Evolutionary conservation across 176 grass and related monocot species (phyloP).

Genomic region (Sorghum bicolor): DNA sequence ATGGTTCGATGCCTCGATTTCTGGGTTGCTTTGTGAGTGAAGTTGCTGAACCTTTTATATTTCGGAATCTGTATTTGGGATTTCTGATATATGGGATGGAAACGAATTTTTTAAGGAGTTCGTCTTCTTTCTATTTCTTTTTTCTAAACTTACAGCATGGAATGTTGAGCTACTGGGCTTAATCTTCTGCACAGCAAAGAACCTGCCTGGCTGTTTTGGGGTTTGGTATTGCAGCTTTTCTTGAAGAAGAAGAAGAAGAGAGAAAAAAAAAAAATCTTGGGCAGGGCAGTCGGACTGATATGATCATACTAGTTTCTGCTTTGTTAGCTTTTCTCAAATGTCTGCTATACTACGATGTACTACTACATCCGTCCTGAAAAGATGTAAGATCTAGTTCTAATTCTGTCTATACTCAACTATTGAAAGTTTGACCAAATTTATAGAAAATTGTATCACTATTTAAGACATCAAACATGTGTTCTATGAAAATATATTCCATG

Average conservation of each 20-base stretch:
- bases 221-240: slow-evolving; percentile 22
- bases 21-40: slow-evolving; percentile 21
- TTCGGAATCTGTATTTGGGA: slow-evolving; percentile 11
- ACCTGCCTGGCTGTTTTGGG: slow-evolving; percentile 9
- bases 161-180: not conserved
- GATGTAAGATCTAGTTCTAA: too few relatives aligned
- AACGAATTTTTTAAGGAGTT: not conserved
- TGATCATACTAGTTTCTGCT: not conserved
- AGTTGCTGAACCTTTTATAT: slow-evolving; percentile 11
- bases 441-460: too few relatives aligned
- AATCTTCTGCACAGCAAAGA: not conserved
- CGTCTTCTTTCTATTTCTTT: not conserved
- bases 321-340: not conserved
- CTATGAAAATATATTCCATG: too few relatives aligned
- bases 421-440: too few relatives aligned
- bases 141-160: not conserved
- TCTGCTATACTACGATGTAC: not conserved
- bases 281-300: not conserved
- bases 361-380: not conserved
- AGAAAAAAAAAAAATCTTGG: not conserved
- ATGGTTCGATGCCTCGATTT: slow-evolving; percentile 28
- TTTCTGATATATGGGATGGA: not conserved
- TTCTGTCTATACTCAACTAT: too few relatives aligned
- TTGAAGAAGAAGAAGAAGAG: not conserved
- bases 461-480: too few relatives aligned